Evolutionary conservation across 192 early-diverging fungal species (phyloP), one percentile per base, ranked within the genome.

Genomic region (Rhizophagus sp.): DNA sequence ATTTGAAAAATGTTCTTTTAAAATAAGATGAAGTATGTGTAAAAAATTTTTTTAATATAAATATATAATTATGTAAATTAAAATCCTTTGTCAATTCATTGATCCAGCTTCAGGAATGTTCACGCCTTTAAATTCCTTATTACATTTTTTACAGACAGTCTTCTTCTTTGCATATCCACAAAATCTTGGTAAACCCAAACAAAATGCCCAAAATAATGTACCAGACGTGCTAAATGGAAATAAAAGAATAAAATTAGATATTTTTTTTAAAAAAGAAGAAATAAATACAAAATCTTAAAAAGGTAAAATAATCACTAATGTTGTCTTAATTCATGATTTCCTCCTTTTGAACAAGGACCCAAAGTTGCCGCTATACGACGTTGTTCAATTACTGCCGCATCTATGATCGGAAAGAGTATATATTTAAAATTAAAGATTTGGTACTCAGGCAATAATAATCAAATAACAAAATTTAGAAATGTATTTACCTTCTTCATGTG

Each of bases 131-230:
- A 79, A 79, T 34, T 67, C 70, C 10, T 11, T 39, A 70, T 71
- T 71, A 39, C 78, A 79, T 41, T 79, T 79, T 61, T 3, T 79
- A 39, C 78, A 79, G 24, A 79, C 78, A 27, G 78, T 79, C 62
- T 71, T 79, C 39, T 39, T 79, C 33, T 49, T 44, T 67, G 78
- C 49, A 57, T 79, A 79, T 27, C 78, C 78, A 41, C 22, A 79
- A 13, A 79, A 62, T 41, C 78, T 34, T 24, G 78, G 78, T 71
- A 79, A 61, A 27, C 78, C 68, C 50, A 79, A 67, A 41, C 50
- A 71, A 69, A 79, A 79, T 11, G 78, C 78, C 68, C 66, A 79
- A 34, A 79, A 79, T 33, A 79, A 67, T 15, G 67, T 79, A 2
- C 78, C 41, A 24, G 3, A 25, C 17, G 78, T 79, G 39, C 78